Percentiles rank a stretch among this genome's conserved stretches.
These are phyloP conservation scores for Platanthera zijinensis DNA, from an alignment of 106 monocot species.

Conservation along the genomic window DNA sequence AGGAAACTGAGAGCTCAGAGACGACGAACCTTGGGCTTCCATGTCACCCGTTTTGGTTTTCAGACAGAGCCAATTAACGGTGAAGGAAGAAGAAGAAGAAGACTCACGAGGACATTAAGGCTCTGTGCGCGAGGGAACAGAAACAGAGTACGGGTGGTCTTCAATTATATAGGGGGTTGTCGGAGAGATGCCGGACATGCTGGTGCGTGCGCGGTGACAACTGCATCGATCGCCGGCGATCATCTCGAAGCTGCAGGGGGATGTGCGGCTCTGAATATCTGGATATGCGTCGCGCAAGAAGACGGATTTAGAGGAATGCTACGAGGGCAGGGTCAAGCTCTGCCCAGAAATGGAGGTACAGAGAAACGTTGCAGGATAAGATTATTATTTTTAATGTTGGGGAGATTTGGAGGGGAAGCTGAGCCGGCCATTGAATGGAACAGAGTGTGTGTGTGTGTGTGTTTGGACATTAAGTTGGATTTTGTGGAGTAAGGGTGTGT, in stretches of 20 bases:
- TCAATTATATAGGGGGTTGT: not conserved
- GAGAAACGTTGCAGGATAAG: not conserved
- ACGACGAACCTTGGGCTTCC: not conserved
- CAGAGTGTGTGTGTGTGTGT: no score
- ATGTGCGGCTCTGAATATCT: not conserved
- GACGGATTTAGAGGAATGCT: not conserved
- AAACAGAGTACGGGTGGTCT: not conserved
- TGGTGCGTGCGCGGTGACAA: not conserved
- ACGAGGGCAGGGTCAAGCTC: not conserved
- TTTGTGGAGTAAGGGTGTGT: no score
- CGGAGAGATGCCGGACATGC: constrained; percentile 4
- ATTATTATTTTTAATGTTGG: no score
- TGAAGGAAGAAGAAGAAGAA: not conserved
- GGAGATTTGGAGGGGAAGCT: no score
- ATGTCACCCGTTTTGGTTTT: not conserved
- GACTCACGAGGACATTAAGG: not conserved
- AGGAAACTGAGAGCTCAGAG: constrained; percentile 16
- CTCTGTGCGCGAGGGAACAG: not conserved
- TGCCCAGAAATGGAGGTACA: not conserved
- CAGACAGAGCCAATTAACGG: not conserved
- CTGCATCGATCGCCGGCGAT: not conserved
- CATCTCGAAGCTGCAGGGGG: not conserved
- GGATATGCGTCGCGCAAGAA: not conserved
- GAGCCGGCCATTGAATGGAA: no score
- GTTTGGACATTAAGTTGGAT: no score